Base-by-base conservation (phyloP, 179 eudicot species). In the Nepenthes alata region DNA sequence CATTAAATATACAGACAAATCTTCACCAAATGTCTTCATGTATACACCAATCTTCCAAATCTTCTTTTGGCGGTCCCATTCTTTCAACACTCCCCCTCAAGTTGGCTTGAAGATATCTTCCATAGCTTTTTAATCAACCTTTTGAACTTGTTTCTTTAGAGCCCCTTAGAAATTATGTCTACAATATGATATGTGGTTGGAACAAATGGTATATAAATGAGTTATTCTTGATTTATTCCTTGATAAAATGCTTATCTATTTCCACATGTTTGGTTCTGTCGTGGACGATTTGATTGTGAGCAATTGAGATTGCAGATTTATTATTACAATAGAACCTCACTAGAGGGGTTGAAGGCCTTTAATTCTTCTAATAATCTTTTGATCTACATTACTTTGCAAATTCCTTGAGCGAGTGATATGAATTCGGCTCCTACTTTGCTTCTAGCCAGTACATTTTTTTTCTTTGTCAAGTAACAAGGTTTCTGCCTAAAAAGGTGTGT, bases 61-160 rank as follows among this genome's bases (percentile, higher is more conserved):
- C 25, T 25, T 25, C 25, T 25, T 25, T 25, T 25, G 25, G 25
- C 1, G 25, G 25, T 0, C 25, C 25, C 25, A 25, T 25, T 47
- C 5, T 49, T 52, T 25, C 15, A 52, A 59, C 62, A 59, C 62
- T 37, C 62, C 62, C 49, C 62, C 62, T 58, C 62, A 58, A 58
- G 62, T 6, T 37, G 62, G 48, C 9, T n/a, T 39, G 45, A 37
- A 39, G 62, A 58, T 39, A 38, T 58, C 62, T 37, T 37, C 47
- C 62, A 60, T 60, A 3, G 36, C 63, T 60, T 60, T 51, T n/a
- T 2, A 59, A 45, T 60, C 6, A 61, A 47, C n/a, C 8, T 34
- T 11, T 48, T 7, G 48, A 16, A 61, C 6, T 34, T 37, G 2
- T 61, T 49, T 5, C 11, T 6, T 2, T 16, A n/a, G 6, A 61